A percentile compares a stretch with the other conserved stretches of the same genome.
Conservation (phyloP, 345 rosid species). For the Boechera stricta region DNA sequence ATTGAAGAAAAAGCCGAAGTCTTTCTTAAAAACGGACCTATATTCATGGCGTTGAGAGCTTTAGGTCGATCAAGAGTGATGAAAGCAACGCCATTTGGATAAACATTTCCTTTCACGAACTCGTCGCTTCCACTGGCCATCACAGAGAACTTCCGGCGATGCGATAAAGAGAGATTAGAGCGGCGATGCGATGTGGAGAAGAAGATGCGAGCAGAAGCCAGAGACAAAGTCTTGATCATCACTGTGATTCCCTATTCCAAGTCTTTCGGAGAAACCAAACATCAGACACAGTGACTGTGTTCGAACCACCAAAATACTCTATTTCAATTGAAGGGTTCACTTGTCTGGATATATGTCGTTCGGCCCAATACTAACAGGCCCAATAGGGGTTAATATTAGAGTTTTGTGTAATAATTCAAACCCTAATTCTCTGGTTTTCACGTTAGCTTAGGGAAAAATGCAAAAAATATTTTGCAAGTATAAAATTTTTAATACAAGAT, state of each 20-base stretch:
- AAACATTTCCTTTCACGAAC: conserved; percentile 70
- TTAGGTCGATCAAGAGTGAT: conserved; percentile 92
- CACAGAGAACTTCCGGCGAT: conserved; percentile 41
- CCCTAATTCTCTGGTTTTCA: too few species aligned
- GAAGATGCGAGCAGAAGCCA: conserved; percentile 38
- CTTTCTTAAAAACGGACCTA: conserved; percentile 49
- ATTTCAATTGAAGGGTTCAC: neutral
- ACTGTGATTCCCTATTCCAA: conserved; percentile 4
- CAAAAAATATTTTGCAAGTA: too few species aligned
- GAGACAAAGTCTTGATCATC: conserved; percentile 34
- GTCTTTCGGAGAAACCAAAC: conserved; percentile 29
- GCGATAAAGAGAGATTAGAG: conserved; percentile 20
- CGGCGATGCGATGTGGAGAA: neutral
- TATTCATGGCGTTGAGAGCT: conserved; percentile 97
- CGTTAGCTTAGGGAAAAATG: too few species aligned
- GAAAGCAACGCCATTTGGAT: conserved; percentile 89
- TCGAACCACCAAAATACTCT: neutral
- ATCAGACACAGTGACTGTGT: conserved; percentile 4
- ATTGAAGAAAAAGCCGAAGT: neutral
- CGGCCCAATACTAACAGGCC: conserved; percentile 1
- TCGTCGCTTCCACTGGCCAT: conserved; percentile 63
- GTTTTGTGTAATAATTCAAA: too few species aligned
- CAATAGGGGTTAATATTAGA: too few species aligned
- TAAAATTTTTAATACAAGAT: too few species aligned
- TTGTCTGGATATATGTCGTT: neutral